Evolutionary conservation across 176 grass and related monocot species (phyloP).

Genomic region (Leersia perrieri): DNA sequence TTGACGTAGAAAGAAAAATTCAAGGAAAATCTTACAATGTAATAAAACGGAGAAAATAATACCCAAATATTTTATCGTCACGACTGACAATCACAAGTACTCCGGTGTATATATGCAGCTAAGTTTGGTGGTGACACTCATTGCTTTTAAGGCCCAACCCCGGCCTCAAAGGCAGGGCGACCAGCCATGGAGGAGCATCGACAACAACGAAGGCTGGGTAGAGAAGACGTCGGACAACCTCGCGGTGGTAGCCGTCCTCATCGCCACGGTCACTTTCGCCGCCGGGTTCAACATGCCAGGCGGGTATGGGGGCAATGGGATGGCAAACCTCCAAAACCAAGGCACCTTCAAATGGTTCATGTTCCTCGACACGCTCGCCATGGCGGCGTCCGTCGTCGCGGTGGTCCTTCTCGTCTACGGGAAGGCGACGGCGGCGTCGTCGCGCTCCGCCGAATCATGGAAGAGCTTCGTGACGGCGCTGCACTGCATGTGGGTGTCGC

Average conservation of each 20-base stretch:
- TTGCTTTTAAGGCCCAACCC: background rate
- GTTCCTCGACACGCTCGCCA: too few relatives aligned
- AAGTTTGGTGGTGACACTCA: background rate
- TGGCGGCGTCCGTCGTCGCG: background rate
- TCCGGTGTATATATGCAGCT: too few relatives aligned
- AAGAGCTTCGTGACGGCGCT: background rate
- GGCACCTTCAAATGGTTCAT: too few relatives aligned
- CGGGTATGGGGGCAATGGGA: background rate
- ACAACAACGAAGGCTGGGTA: background rate
- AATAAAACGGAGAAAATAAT: too few relatives aligned
- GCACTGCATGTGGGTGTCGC: background rate
- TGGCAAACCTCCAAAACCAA: too few relatives aligned
- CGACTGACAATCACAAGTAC: too few relatives aligned
- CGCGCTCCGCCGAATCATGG: background rate
- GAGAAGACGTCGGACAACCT: background rate
- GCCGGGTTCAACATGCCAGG: slow-evolving; percentile 7
- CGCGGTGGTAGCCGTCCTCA: slow-evolving; percentile 1
- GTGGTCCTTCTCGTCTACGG: slow-evolving; percentile 7
- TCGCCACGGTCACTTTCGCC: background rate
- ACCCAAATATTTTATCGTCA: too few relatives aligned
- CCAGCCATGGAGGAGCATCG: background rate
- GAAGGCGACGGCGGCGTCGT: too few relatives aligned
- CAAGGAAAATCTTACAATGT: too few relatives aligned
- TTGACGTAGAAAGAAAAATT: too few relatives aligned
- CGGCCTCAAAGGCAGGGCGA: slow-evolving; percentile 9